Base-by-base conservation (phyloP, 441 rosid species). In the Sinapis alba region DNA sequence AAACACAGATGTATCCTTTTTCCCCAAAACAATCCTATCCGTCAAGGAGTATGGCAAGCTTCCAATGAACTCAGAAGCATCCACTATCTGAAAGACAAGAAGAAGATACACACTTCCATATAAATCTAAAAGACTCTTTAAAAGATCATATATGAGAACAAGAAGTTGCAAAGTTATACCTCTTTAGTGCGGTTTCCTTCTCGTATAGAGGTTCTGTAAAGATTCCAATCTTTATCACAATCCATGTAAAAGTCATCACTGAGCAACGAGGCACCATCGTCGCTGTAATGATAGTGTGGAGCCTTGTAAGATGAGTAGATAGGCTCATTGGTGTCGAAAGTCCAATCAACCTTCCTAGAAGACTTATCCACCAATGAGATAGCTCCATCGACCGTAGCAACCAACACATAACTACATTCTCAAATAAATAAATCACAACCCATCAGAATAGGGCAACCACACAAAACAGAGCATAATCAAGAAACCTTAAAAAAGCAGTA, bases 231-330 rank as follows among this genome's bases (percentile, higher is more conserved):
- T 30, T 88, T 87, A 53, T 88, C 97, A 43, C 86, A 82, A 72
- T 94, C 98, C 57, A 94, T 69, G 78, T 83, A 92, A 27, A 85
- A 82, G 76, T 88, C 90, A 20, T 84, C 81, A 64, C 69, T 80
- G 45, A 82, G 82, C 30, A 75, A 83, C 47, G 88, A 77, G 4
- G 83, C 83, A 76, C 41, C 83, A 68, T 19, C 77, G 9, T 78
- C 28, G 30, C 51, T 69, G 13, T 77, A 74, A 53, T 71, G 68
- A 18, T 80, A 76, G 64, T 80, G 80, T 54, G 78, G 73, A 71
- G 90, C 89, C 77, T 92, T 92, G 86, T 94, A 92, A 10, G 98
- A 90, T 16, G 97, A 89, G 78, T 92, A 84, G 56, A 89, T 89
- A 0, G 97, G 95, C 62, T 80, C 77, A 2, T 91, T 91, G 56